Percentiles rank a stretch among this genome's conserved stretches.
These are phyloP conservation scores for Aspergillus vadensis DNA, from an alignment of 2,329 filamentous ascomycete species.

Conservation along the genomic window DNA sequence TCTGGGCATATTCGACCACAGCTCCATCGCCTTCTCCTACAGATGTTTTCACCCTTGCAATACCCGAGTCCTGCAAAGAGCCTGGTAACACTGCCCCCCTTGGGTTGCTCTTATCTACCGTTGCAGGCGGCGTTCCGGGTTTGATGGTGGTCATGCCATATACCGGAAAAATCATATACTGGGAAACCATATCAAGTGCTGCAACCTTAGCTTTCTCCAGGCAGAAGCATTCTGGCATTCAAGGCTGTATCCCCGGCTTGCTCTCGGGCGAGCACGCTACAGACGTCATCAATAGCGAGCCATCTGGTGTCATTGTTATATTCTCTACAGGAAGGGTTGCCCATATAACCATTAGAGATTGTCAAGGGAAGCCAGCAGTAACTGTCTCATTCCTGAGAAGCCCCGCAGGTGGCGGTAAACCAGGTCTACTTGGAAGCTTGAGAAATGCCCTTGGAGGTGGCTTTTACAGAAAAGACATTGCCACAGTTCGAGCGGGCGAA, in stretches of 20 bases:
- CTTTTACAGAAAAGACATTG: constrained; percentile 73
- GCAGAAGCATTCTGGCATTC: constrained; percentile 77
- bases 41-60: constrained; percentile 76
- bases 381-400: constrained; percentile 74
- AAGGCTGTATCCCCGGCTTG: constrained; percentile 72
- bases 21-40: constrained; percentile 32
- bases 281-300: constrained; percentile 80
- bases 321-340: constrained; percentile 85
- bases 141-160: constrained; percentile 82
- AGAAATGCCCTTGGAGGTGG: constrained; percentile 72
- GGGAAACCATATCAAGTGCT: constrained; percentile 91
- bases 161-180: constrained; percentile 85
- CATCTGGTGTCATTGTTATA: constrained; percentile 79
- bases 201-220: constrained; percentile 81
- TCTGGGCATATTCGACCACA: constrained; percentile 78
- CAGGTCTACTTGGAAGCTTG: constrained; percentile 77
- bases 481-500: constrained; percentile 74
- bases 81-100: constrained; percentile 73
- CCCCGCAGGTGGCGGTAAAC: constrained; percentile 52
- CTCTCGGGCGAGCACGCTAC: constrained; percentile 76
- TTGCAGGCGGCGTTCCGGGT: constrained; percentile 78
- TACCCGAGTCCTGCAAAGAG: constrained; percentile 71
- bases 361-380: constrained; percentile 81
- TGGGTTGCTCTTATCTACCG: constrained; percentile 78
- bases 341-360: constrained; percentile 82